Evolutionary conservation across 106 monocot genomes (phyloP), one percentile per base, ranked within the genome.

Genomic region (Phalaenopsis equestris): DNA sequence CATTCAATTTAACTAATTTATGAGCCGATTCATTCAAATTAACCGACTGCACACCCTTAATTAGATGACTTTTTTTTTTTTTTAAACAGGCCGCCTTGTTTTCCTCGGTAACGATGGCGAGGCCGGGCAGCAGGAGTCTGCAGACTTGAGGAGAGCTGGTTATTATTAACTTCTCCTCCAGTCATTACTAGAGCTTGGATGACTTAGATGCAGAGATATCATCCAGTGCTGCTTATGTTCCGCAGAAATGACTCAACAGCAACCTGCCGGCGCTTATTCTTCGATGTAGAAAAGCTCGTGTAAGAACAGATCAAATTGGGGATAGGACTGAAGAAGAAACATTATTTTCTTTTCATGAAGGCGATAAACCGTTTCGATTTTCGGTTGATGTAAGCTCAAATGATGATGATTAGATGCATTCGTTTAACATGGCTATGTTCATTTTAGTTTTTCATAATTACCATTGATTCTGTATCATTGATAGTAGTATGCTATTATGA

Each of bases 71-170:
- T 30, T 14, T 38, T 38, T 38, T 5, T 70, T 70, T 70, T 39
- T 36, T 9, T 39, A 3, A 39, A 81, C 86, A 87, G 92, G 89
- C 46, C 89, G 87, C 4, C 77, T 92, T 39, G 79, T 92, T 48
- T 92, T 87, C 81, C 87, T 89, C 41, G 87, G 84, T 11, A 75
- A 84, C 10, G 84, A 79, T 1, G 21, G 67, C 18, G 75, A 82
- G 46, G 41, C 78, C 76, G 79, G 74, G 16, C 80, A 84, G 70
- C 83, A 82, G 6, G 87, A 82, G 52, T 72, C 78, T 56, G 55
- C 4, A 17, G 79, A 84, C 14, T 41, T 86, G 55, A 88, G 80
- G 76, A 77, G 68, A n/a, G 89, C 84, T 65, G 92, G 92, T 52
- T 92, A 89, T 77, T 92, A 77, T 83, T 92, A 70, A 43, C 39